These are phyloP conservation scores for Asclepias syriaca DNA, from an alignment of 257 asterid species.

Conservation along the genomic window DNA sequence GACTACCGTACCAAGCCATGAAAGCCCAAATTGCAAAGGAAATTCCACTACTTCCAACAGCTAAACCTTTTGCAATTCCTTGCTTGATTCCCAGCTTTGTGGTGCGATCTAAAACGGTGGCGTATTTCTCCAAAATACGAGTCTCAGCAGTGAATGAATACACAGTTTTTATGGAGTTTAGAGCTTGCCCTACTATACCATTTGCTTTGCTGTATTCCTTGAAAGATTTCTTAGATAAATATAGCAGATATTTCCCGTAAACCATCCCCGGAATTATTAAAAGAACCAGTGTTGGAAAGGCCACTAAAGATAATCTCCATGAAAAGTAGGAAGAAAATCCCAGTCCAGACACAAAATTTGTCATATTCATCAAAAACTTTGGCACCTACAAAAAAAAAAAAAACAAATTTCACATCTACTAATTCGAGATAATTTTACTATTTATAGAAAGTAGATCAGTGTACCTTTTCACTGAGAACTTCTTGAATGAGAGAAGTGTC, in stretches of 20 bases:
- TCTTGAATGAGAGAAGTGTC: conserved; percentile 82
- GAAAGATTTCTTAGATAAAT: conserved; percentile 46
- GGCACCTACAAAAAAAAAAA: conserved; percentile 45
- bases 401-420: too few relatives aligned
- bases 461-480: conserved; percentile 85
- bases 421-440: too few relatives aligned
- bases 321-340: conserved; percentile 61
- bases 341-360: conserved; percentile 68
- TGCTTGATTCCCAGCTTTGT: conserved; percentile 67
- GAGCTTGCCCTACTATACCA: conserved; percentile 56
- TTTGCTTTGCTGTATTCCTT: conserved; percentile 66
- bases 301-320: conserved; percentile 69
- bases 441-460: neutral
- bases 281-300: conserved; percentile 57
- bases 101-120: conserved; percentile 45
- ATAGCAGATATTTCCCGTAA: conserved; percentile 59
- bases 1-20: conserved; percentile 92
- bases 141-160: conserved; percentile 82
- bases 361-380: conserved; percentile 62
- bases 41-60: conserved; percentile 71
- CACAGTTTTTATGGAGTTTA: conserved; percentile 74
- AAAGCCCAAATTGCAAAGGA: conserved; percentile 87
- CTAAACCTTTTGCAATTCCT: conserved; percentile 79
- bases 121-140: conserved; percentile 54
- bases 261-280: conserved; percentile 65